A percentile compares a stretch with the other conserved stretches of the same genome.
Conservation (phyloP, 345 rosid genomes). For the Aegle marmelos region DNA sequence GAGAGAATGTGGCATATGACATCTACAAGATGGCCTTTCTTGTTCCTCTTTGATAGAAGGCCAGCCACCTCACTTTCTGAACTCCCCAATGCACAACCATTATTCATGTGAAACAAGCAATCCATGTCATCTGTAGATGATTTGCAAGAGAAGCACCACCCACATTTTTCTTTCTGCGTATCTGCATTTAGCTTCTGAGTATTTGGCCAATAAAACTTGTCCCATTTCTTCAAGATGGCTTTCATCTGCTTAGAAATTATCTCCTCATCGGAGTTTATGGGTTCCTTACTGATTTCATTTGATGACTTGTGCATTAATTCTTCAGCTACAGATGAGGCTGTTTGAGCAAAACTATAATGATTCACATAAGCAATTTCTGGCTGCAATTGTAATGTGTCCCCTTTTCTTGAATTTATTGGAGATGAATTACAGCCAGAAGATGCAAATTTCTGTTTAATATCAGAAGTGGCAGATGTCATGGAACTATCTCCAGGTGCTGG, state of each 20-base stretch:
- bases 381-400: slow-evolving; percentile 28
- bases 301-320: slow-evolving; percentile 56
- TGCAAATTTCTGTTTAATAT: slow-evolving; percentile 33
- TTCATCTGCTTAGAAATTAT: slow-evolving; percentile 65
- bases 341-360: slow-evolving; percentile 67
- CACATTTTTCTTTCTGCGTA: slow-evolving; percentile 76
- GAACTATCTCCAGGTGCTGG: slow-evolving; percentile 22
- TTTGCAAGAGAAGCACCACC: slow-evolving; percentile 93
- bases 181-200: slow-evolving; percentile 33
- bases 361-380: slow-evolving; percentile 53
- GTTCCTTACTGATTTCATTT: slow-evolving; percentile 34
- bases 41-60: slow-evolving; percentile 33
- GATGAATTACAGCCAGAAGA: slow-evolving; percentile 24
- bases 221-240: slow-evolving; percentile 61
- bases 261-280: slow-evolving; percentile 64
- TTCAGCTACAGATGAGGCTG: slow-evolving; percentile 61
- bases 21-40: slow-evolving; percentile 52
- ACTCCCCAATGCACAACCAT: slow-evolving; percentile 40
- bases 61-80: slow-evolving; percentile 39
- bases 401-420: slow-evolving; percentile 28
- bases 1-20: slow-evolving; percentile 52
- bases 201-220: slow-evolving; percentile 62
- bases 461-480: slow-evolving; percentile 35
- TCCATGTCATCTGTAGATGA: slow-evolving; percentile 43
- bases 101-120: slow-evolving; percentile 69